Conservation (phyloP, 257 asterid species). For the Cinchona pubescens region DNA sequence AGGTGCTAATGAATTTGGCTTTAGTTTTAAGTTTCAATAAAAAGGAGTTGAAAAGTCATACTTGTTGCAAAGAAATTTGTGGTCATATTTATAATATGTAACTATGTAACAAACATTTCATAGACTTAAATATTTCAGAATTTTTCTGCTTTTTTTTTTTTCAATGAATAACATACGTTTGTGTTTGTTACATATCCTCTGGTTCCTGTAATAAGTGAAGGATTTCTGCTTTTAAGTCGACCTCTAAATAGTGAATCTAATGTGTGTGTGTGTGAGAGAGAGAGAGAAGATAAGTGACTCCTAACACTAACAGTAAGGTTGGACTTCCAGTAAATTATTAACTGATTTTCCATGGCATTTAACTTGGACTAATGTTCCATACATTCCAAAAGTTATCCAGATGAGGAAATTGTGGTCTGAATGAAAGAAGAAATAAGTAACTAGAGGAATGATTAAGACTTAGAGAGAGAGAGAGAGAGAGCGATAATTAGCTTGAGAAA, state of each 20-base stretch:
- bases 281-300: no score
- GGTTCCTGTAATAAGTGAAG: neutral
- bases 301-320: neutral
- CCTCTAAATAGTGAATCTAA: neutral
- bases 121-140: neutral
- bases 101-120: neutral
- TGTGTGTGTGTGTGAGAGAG: neutral
- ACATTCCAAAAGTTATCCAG: no score
- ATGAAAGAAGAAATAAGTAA: no score
- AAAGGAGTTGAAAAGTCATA: neutral
- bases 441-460: no score
- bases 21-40: neutral
- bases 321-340: neutral
- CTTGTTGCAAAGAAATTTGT: neutral
- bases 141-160: neutral
- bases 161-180: neutral
- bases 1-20: neutral
- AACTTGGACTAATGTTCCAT: neutral
- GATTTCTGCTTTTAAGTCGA: neutral
- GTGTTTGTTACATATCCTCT: neutral
- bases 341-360: neutral
- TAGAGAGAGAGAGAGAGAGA: no score
- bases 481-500: no score
- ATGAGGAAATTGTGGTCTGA: no score
- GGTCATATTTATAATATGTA: neutral